phyloP scores from a whole-genome alignment of 495 filamentous ascomycete species.

The Daldinia caldariorum region DNA sequence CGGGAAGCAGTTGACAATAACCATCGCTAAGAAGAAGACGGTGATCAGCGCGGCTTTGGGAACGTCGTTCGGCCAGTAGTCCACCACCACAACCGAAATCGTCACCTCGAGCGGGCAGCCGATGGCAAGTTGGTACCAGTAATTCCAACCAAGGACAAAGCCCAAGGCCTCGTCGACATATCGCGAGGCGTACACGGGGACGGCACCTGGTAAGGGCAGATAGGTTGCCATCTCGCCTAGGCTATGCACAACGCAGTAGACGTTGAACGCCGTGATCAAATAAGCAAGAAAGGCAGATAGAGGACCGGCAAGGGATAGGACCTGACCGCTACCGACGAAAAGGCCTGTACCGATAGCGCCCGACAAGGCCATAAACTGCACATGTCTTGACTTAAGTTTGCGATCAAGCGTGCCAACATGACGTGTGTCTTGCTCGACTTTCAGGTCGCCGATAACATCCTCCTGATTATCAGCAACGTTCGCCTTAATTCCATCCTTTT shows the following conservation, averaged over 20 bases:
- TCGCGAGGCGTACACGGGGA: slow-evolving; percentile 70
- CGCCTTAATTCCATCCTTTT: slow-evolving; percentile 22
- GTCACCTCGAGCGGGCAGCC: slow-evolving; percentile 54
- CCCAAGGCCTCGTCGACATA: slow-evolving; percentile 76
- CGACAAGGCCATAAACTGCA: slow-evolving; percentile 72
- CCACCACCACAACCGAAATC: slow-evolving; percentile 54
- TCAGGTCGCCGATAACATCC: slow-evolving; percentile 33
- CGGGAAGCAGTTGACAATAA: slow-evolving; percentile 49
- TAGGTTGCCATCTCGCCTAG: slow-evolving; percentile 69
- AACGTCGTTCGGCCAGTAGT: slow-evolving; percentile 59
- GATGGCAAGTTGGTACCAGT: slow-evolving; percentile 50
- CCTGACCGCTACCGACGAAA: slow-evolving; percentile 54
- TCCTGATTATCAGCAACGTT: slow-evolving; percentile 27
- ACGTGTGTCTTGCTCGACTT: slow-evolving; percentile 42
- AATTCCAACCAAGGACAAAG: slow-evolving; percentile 79
- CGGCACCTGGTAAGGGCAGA: slow-evolving; percentile 62
- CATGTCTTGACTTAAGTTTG: slow-evolving; percentile 65
- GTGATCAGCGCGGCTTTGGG: slow-evolving; percentile 63
- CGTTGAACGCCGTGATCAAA: slow-evolving; percentile 51
- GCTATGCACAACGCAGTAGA: slow-evolving; percentile 49
- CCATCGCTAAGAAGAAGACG: slow-evolving; percentile 56
- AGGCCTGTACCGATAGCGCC: slow-evolving; percentile 68
- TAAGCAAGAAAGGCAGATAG: slow-evolving; percentile 59
- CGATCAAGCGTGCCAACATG: slow-evolving; percentile 56
- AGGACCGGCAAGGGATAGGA: slow-evolving; percentile 51